phyloP scores from a whole-genome alignment of 1,284 basidiomycete species.

The Schizophyllum commune region DNA sequence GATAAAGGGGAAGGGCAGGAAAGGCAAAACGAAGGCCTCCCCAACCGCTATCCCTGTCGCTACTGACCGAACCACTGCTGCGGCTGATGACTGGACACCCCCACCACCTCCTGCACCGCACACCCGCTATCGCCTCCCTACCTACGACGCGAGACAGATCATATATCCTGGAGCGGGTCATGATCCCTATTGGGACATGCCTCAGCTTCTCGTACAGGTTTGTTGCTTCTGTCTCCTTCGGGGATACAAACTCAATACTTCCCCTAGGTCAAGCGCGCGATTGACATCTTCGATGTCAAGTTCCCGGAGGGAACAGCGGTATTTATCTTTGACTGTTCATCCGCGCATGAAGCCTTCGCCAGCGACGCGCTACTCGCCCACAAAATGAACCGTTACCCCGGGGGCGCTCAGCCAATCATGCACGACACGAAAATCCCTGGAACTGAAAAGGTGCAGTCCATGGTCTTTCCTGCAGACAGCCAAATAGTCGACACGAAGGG shows the following conservation, averaged over 20 bases:
- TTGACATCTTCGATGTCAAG: slow-evolving; percentile 13
- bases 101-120: slow-evolving; percentile 6
- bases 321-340: slow-evolving; percentile 15
- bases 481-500: background rate
- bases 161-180: slow-evolving; percentile 22
- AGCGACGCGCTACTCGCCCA: slow-evolving; percentile 11
- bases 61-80: slow-evolving; percentile 6
- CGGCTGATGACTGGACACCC: slow-evolving; percentile 5
- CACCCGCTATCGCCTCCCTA: slow-evolving; percentile 2
- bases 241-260: background rate
- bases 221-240: background rate
- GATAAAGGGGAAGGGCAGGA: slow-evolving; percentile 4
- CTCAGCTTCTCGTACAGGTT: slow-evolving; percentile 16
- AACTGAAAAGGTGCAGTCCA: background rate
- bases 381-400: slow-evolving; percentile 12
- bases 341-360: slow-evolving; percentile 12
- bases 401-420: slow-evolving; percentile 12
- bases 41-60: slow-evolving; percentile 3
- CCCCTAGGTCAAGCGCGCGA: slow-evolving; percentile 8
- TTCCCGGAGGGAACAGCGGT: slow-evolving; percentile 11
- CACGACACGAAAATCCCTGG: slow-evolving; percentile 10
- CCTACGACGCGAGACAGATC: slow-evolving; percentile 12
- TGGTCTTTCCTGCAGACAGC: slow-evolving; percentile 2
- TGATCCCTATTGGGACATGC: slow-evolving; percentile 22
- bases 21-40: slow-evolving; percentile 2